Conservation (phyloP, 768 basidiomycete genomes). For the Russula virescens region DNA sequence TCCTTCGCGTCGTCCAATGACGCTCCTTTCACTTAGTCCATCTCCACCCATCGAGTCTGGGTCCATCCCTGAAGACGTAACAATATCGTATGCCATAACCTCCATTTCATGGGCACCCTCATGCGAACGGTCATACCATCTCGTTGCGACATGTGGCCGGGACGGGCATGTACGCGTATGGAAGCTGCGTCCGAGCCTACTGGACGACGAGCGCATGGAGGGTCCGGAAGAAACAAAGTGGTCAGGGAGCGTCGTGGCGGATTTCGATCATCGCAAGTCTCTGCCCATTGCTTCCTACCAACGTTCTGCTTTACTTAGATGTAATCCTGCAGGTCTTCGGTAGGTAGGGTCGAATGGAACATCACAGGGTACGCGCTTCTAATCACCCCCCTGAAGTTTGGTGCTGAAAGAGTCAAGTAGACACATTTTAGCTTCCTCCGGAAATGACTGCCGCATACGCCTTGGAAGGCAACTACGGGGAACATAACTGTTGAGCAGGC, state of each 20-base stretch:
- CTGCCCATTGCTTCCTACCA: slow-evolving; percentile 23
- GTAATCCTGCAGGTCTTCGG: slow-evolving; percentile 46
- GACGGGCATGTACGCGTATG: slow-evolving; percentile 90
- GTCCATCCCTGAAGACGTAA: slow-evolving; percentile 30
- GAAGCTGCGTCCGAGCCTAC: slow-evolving; percentile 60
- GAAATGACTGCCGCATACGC: slow-evolving; percentile 77
- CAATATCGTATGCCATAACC: slow-evolving; percentile 59
- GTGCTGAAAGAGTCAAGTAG: slow-evolving; percentile 34
- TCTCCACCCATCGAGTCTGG: slow-evolving; percentile 34
- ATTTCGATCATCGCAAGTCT: slow-evolving; percentile 85
- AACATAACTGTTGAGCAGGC: slow-evolving; percentile 78
- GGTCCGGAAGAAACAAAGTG: slow-evolving; percentile 51
- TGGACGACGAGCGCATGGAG: slow-evolving; percentile 35
- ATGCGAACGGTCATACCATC: slow-evolving; percentile 90
- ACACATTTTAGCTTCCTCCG: slow-evolving; percentile 75
- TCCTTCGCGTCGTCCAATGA: slow-evolving; percentile 57
- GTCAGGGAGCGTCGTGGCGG: slow-evolving; percentile 71
- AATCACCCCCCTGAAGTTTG: slow-evolving; percentile 1
- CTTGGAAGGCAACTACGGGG: slow-evolving; percentile 83
- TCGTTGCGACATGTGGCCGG: slow-evolving; percentile 83
- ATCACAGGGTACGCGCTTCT: slow-evolving; percentile 58
- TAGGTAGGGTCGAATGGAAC: slow-evolving; percentile 92
- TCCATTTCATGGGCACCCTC: slow-evolving; percentile 91
- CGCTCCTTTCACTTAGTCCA: slow-evolving; percentile 56
- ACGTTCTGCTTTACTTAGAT: not conserved